Evolutionary conservation across 805 yeast species (phyloP).

Genomic region (Suhomyces sp.): DNA sequence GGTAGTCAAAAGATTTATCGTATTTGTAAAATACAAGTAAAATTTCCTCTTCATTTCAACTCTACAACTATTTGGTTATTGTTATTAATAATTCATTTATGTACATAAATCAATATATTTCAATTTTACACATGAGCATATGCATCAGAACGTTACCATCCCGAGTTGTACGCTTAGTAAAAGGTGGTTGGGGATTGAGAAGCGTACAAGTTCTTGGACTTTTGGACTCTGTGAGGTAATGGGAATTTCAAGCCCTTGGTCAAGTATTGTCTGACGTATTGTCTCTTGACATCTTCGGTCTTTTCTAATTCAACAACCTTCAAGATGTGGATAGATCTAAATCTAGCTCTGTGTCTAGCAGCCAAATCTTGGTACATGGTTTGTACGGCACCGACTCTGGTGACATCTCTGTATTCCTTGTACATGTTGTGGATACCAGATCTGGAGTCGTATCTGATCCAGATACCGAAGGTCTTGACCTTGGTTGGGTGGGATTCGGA

Average conservation of each 20-base stretch:
- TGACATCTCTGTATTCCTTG: constrained; percentile 99
- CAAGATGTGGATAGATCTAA: constrained; percentile 98
- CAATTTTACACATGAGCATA: constrained; percentile 9
- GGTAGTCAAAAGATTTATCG: too few relatives aligned
- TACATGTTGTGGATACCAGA: constrained; percentile 99
- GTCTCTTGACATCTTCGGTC: constrained; percentile 98
- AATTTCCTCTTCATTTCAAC: too few relatives aligned
- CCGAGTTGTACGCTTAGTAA: constrained; percentile 59
- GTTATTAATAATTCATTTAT: constrained; percentile 10
- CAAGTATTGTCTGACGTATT: constrained; percentile 96
- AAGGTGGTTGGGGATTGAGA: constrained; percentile 95
- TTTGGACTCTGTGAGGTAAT: constrained; percentile 98
- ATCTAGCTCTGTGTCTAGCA: constrained; percentile 99
- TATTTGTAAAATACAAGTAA: too few relatives aligned
- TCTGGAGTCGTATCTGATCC: constrained; percentile 99
- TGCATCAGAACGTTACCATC: constrained; percentile 1
- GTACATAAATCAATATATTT: constrained; percentile 6
- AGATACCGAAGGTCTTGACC: constrained; percentile 99
- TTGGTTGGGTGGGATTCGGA: constrained; percentile 96
- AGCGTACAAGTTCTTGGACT: constrained; percentile 83
- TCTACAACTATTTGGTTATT: too few relatives aligned
- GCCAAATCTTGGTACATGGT: constrained; percentile 99
- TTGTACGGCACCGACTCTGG: constrained; percentile 99
- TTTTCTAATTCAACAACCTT: constrained; percentile 98
- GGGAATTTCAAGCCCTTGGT: constrained; percentile 98